A percentile compares a stretch with the other conserved stretches of the same genome.
Conservation (phyloP, 768 basidiomycete genomes). For the Podaxis sp. region DNA sequence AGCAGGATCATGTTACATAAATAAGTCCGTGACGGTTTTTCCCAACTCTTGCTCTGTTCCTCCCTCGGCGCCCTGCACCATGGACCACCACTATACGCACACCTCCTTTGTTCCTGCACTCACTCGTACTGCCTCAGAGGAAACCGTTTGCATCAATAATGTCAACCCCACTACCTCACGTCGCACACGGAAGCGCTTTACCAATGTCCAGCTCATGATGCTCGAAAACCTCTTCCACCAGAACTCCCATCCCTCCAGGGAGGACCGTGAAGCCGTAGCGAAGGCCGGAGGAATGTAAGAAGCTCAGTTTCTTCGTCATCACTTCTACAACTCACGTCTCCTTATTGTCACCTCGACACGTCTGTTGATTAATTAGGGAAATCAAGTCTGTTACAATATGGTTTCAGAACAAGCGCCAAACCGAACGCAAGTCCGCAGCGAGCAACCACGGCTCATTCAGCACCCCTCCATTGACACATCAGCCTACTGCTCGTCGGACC, state of each 20-base stretch:
- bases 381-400: slow-evolving; percentile 72
- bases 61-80: slow-evolving; percentile 6
- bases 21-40: slow-evolving; percentile 13
- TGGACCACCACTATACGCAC: slow-evolving; percentile 11
- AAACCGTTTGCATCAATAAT: slow-evolving; percentile 25
- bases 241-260: slow-evolving; percentile 70
- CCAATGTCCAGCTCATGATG: slow-evolving; percentile 61
- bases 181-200: slow-evolving; percentile 70
- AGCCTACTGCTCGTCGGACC: slow-evolving; percentile 19
- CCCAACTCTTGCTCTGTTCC: slow-evolving; percentile 10
- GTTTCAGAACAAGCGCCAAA: slow-evolving; percentile 82
- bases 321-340: neutral
- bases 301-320: neutral
- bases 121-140: slow-evolving; percentile 48
- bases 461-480: slow-evolving; percentile 16
- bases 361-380: slow-evolving; percentile 39
- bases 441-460: slow-evolving; percentile 26
- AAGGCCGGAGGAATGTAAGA: slow-evolving; percentile 61
- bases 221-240: slow-evolving; percentile 72
- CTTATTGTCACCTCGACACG: slow-evolving; percentile 4
- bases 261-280: slow-evolving; percentile 64
- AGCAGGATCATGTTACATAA: slow-evolving; percentile 11
- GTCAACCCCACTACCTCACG: slow-evolving; percentile 30
- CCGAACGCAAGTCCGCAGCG: slow-evolving; percentile 52
- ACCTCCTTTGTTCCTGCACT: slow-evolving; percentile 21